Evolutionary conservation across 176 grass and related monocot species (phyloP).

Genomic region (Triticum timopheevii): DNA sequence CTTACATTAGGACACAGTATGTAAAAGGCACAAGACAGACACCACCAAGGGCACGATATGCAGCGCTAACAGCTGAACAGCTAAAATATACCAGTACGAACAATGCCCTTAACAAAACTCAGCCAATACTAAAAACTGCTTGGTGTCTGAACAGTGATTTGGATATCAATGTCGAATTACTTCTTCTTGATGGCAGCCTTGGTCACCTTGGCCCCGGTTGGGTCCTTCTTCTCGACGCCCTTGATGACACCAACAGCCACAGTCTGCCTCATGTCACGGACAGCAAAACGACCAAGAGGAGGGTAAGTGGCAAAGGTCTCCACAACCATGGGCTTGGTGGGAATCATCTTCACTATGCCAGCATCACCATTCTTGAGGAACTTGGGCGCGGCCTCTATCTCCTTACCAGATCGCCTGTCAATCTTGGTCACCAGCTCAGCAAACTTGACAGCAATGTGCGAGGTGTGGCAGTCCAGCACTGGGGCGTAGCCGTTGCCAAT

Average conservation of each 20-base stretch:
- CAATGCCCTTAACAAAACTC: background rate
- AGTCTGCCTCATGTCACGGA: constrained; percentile 83
- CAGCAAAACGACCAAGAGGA: constrained; percentile 69
- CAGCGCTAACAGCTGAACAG: background rate
- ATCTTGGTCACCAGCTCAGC: constrained; percentile 79
- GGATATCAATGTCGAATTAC: constrained; percentile 21
- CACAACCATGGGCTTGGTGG: constrained; percentile 93
- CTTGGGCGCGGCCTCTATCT: constrained; percentile 89
- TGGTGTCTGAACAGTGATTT: background rate
- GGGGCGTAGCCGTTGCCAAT: constrained; percentile 83
- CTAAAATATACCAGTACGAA: background rate
- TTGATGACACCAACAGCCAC: constrained; percentile 89
- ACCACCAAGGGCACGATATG: background rate
- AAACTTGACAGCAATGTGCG: constrained; percentile 89
- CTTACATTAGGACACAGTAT: background rate
- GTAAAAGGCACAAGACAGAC: background rate
- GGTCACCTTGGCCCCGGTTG: constrained; percentile 74
- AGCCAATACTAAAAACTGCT: background rate
- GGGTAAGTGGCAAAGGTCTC: constrained; percentile 76
- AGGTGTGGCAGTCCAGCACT: constrained; percentile 87
- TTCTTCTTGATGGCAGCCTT: constrained; percentile 97
- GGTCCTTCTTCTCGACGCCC: constrained; percentile 81
- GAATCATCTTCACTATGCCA: constrained; percentile 90
- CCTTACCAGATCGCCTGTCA: constrained; percentile 86
- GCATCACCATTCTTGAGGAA: constrained; percentile 94